These are phyloP conservation scores for Elymus sibiricus DNA, from an alignment of 176 grass and related monocot species.

Conservation along the genomic window DNA sequence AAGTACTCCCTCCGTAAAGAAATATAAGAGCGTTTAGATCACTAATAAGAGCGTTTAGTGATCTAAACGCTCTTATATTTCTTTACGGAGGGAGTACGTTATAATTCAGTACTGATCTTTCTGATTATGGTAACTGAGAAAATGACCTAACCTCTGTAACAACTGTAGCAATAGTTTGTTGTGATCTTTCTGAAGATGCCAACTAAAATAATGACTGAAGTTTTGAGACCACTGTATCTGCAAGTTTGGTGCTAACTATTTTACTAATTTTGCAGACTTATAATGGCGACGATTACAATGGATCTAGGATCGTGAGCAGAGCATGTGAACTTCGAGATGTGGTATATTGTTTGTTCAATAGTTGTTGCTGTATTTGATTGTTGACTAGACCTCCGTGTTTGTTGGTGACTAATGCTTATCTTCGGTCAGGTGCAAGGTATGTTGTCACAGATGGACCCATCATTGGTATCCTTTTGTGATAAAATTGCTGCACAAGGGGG, in stretches of 20 bases:
- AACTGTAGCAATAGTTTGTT: background rate
- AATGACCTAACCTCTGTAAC: slow-evolving; percentile 5
- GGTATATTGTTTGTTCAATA: slow-evolving; percentile 48
- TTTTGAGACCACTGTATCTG: background rate
- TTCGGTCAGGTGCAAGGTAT: slow-evolving; percentile 80
- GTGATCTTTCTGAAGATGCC: background rate
- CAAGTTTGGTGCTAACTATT: slow-evolving; percentile 9
- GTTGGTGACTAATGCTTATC: slow-evolving; percentile 5
- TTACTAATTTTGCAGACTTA: slow-evolving; percentile 54
- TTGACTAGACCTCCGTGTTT: background rate
- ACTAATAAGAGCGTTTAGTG: no score
- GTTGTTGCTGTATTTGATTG: background rate
- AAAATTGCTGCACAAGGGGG: slow-evolving; percentile 88
- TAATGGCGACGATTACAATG: slow-evolving; percentile 87
- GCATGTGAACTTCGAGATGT: slow-evolving; percentile 92
- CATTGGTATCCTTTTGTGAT: slow-evolving; percentile 86
- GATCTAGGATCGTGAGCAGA: slow-evolving; percentile 95
- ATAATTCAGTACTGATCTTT: background rate
- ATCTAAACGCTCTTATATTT: no score
- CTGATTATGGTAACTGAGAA: background rate
- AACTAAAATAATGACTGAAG: slow-evolving; percentile 3
- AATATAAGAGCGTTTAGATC: no score
- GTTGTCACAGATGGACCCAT: slow-evolving; percentile 98
- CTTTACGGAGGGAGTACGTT: no score
- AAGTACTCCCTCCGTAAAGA: no score